Evolutionary conservation across 768 basidiomycete genomes (phyloP).

Genomic region (Trametes coccinea): DNA sequence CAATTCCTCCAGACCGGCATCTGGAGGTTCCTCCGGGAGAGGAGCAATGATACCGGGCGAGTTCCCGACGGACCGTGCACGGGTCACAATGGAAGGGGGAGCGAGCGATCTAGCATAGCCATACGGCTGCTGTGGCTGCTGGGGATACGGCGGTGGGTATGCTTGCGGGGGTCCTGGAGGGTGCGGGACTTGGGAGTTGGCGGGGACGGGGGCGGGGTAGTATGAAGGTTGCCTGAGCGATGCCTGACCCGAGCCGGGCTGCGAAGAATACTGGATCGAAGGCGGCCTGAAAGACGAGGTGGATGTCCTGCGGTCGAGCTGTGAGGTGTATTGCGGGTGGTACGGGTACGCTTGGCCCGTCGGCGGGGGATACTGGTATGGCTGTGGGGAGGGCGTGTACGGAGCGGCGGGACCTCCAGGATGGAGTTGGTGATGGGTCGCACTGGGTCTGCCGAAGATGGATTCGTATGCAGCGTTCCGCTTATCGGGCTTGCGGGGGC

Average conservation of each 20-base stretch:
- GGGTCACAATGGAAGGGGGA: conserved; percentile 43
- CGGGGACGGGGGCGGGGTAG: conserved; percentile 34
- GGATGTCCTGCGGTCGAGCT: conserved; percentile 50
- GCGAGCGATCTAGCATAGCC: conserved; percentile 37
- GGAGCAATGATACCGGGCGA: conserved; percentile 47
- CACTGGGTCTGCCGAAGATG: conserved; percentile 80
- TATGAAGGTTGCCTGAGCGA: conserved; percentile 40
- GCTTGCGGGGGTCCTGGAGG: conserved; percentile 24
- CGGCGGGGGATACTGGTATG: conserved; percentile 41
- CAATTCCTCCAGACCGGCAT: conserved; percentile 44
- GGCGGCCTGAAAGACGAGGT: conserved; percentile 42
- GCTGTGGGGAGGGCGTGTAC: conserved; percentile 36
- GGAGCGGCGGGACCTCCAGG: conserved; percentile 28
- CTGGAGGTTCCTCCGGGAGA: conserved; percentile 51
- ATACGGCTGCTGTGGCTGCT: conserved; percentile 35
- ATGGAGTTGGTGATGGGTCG: conserved; percentile 47
- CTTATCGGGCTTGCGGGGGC: conserved; percentile 66
- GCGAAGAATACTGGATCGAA: conserved; percentile 26
- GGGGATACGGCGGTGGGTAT: conserved; percentile 20
- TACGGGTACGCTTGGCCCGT: conserved; percentile 30
- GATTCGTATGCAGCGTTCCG: conserved; percentile 81
- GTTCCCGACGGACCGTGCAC: conserved; percentile 53
- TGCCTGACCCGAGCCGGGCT: conserved; percentile 25
- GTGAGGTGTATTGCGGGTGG: conserved; percentile 30
- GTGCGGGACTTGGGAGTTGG: conserved; percentile 28